These are phyloP conservation scores for Lipomyces orientalis DNA, from an alignment of 805 yeast species.

Conservation along the genomic window DNA sequence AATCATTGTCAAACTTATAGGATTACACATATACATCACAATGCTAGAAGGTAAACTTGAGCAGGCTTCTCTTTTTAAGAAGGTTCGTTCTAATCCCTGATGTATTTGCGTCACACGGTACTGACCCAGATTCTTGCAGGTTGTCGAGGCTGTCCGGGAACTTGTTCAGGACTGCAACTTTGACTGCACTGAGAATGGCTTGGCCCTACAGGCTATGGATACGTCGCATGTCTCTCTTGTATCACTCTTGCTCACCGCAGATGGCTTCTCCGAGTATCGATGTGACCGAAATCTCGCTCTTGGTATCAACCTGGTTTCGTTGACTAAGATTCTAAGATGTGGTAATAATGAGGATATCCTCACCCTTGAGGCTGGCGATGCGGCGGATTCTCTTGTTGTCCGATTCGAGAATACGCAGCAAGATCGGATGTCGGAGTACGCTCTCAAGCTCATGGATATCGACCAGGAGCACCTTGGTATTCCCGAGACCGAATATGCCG, in stretches of 20 bases:
- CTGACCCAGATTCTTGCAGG: slow-evolving; percentile 44
- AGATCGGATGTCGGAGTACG: slow-evolving; percentile 91
- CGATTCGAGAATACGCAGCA: slow-evolving; percentile 89
- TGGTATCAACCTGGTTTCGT: slow-evolving; percentile 88
- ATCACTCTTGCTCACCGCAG: slow-evolving; percentile 82
- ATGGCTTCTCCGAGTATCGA: slow-evolving; percentile 89
- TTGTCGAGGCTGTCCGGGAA: slow-evolving; percentile 92
- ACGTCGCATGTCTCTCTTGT: slow-evolving; percentile 94
- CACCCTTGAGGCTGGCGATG: slow-evolving; percentile 87
- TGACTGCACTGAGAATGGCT: slow-evolving; percentile 94
- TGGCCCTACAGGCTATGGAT: slow-evolving; percentile 96
- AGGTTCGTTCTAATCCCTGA: slow-evolving; percentile 48
- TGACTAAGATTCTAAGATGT: slow-evolving; percentile 85
- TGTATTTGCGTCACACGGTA: slow-evolving; percentile 9
- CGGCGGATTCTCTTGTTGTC: slow-evolving; percentile 77
- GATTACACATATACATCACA: slow-evolving; percentile 21
- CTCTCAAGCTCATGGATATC: slow-evolving; percentile 91
- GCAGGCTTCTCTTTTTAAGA: slow-evolving; percentile 89
- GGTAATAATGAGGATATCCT: slow-evolving; percentile 89
- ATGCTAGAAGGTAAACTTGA: slow-evolving; percentile 98
- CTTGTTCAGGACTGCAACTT: slow-evolving; percentile 94
- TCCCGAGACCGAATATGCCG: slow-evolving; percentile 91
- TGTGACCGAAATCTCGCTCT: slow-evolving; percentile 92
- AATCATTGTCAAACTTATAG: neutral
- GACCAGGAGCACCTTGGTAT: slow-evolving; percentile 92